phyloP scores from a whole-genome alignment of 805 yeast species.

The Yamadazyma ubonensis region DNA sequence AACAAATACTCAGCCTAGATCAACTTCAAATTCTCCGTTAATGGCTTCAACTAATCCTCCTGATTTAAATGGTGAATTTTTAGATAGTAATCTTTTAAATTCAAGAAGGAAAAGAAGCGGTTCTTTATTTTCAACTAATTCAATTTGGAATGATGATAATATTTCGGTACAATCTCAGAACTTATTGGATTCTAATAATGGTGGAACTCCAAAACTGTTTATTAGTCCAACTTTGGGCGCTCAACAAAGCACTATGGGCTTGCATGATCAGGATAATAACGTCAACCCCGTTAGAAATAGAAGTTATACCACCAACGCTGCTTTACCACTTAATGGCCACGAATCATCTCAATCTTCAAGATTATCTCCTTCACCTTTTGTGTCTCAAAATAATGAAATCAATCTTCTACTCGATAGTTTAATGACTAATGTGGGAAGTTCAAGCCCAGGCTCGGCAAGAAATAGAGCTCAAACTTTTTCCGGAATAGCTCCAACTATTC shows the following conservation, averaged over 20 bases:
- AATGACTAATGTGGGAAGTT: slow-evolving; percentile 22
- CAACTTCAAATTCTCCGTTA: slow-evolving; percentile 21
- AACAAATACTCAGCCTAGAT: slow-evolving; percentile 1
- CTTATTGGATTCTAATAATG: slow-evolving; percentile 8
- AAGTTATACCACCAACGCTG: slow-evolving; percentile 52
- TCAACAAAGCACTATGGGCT: slow-evolving; percentile 10
- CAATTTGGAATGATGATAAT: slow-evolving; percentile 59
- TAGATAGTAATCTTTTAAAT: slow-evolving; percentile 1
- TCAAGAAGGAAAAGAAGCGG: slow-evolving; percentile 52
- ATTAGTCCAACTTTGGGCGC: slow-evolving; percentile 16
- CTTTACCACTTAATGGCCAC: slow-evolving; percentile 19
- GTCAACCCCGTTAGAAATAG: slow-evolving; percentile 34
- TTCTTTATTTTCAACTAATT: slow-evolving; percentile 47
- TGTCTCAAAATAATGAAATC: slow-evolving; percentile 26
- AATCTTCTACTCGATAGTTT: slow-evolving; percentile 32
- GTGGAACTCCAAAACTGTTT: slow-evolving; percentile 11
- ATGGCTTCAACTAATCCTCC: slow-evolving; percentile 11
- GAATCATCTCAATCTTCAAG: background rate
- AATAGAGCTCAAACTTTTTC: slow-evolving; percentile 43
- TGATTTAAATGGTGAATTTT: slow-evolving; percentile 4
- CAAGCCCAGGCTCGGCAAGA: slow-evolving; percentile 20
- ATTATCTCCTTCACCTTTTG: slow-evolving; percentile 24
- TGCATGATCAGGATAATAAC: slow-evolving; percentile 7
- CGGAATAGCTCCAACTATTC: slow-evolving; percentile 23
- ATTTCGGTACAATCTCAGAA: slow-evolving; percentile 14